Conservation (phyloP, 2,329 filamentous ascomycete species). For the Metarhizium rileyi region DNA sequence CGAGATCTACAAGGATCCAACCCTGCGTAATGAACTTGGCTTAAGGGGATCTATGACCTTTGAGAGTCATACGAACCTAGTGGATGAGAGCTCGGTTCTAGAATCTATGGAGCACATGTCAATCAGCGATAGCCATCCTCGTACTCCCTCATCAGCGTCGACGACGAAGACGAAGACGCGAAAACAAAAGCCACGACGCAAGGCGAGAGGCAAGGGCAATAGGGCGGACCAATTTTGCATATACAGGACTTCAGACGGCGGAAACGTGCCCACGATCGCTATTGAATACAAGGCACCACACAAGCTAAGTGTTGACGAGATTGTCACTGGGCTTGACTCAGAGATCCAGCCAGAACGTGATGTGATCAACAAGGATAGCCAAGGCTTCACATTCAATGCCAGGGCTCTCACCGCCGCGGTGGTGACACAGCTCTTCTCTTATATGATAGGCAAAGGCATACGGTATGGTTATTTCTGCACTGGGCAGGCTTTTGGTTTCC, state of each 20-base stretch:
- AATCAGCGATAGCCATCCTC: conserved; percentile 6
- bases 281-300: conserved; percentile 31
- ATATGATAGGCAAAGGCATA: conserved; percentile 26
- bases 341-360: conserved; percentile 24
- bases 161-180: background rate
- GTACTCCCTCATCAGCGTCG: too few relatives aligned
- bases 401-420: conserved; percentile 24
- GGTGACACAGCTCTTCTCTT: conserved; percentile 30
- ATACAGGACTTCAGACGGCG: conserved; percentile 7
- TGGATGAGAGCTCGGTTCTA: conserved; percentile 13
- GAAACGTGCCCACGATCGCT: conserved; percentile 9
- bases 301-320: conserved; percentile 23
- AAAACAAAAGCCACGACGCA: conserved; percentile 6
- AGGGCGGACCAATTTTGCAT: conserved; percentile 23
- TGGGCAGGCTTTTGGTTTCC: conserved; percentile 23
- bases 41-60: conserved; percentile 25
- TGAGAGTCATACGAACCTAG: conserved; percentile 26
- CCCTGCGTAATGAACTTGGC: conserved; percentile 19
- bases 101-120: conserved; percentile 16
- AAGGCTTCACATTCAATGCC: conserved; percentile 19
- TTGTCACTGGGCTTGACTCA: conserved; percentile 21
- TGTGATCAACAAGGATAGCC: conserved; percentile 22
- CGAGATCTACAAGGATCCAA: conserved; percentile 16
- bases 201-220: conserved; percentile 18
- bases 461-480: conserved; percentile 26